Evolutionary conservation across 192 early-diverging fungal genomes (phyloP).

Genomic region (Coemansia guatemalensis): DNA sequence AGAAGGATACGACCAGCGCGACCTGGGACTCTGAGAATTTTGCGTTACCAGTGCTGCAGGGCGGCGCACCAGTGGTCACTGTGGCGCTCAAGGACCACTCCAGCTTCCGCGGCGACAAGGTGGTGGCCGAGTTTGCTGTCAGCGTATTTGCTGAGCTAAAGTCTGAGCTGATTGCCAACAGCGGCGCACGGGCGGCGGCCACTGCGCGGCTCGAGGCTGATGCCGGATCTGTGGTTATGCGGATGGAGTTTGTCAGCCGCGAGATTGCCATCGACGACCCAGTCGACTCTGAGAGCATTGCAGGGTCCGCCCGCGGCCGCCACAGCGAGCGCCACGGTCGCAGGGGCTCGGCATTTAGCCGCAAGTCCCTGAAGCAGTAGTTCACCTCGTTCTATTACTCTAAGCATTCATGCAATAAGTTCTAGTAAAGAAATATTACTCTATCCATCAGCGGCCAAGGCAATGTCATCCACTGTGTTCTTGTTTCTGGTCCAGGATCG

Average conservation of each 20-base stretch:
- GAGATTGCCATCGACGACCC: slow-evolving; percentile 12
- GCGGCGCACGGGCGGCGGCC: slow-evolving; percentile 11
- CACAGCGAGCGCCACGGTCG: slow-evolving; percentile 40
- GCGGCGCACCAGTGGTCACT: slow-evolving; percentile 27
- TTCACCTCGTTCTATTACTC: background rate
- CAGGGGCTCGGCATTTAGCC: slow-evolving; percentile 43
- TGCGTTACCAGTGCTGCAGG: slow-evolving; percentile 42
- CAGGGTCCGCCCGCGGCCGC: slow-evolving; percentile 20
- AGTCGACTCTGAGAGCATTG: slow-evolving; percentile 31
- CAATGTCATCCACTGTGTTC: background rate
- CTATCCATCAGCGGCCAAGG: background rate
- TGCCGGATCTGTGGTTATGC: slow-evolving; percentile 12
- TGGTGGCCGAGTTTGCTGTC: slow-evolving; percentile 27
- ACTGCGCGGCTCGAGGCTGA: slow-evolving; percentile 17
- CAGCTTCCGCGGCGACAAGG: slow-evolving; percentile 53
- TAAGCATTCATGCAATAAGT: background rate
- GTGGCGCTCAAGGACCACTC: slow-evolving; percentile 47
- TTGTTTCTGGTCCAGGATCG: slow-evolving; percentile 8
- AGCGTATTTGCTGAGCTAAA: slow-evolving; percentile 40
- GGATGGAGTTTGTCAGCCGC: slow-evolving; percentile 26
- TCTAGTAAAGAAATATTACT: too few relatives aligned
- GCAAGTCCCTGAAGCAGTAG: slow-evolving; percentile 38
- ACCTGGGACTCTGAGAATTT: slow-evolving; percentile 32
- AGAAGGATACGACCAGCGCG: slow-evolving; percentile 36
- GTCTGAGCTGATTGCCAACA: slow-evolving; percentile 22